phyloP scores from a whole-genome alignment of 108 stramenopile genomes.

The Stephanodiscus triporus region DNA sequence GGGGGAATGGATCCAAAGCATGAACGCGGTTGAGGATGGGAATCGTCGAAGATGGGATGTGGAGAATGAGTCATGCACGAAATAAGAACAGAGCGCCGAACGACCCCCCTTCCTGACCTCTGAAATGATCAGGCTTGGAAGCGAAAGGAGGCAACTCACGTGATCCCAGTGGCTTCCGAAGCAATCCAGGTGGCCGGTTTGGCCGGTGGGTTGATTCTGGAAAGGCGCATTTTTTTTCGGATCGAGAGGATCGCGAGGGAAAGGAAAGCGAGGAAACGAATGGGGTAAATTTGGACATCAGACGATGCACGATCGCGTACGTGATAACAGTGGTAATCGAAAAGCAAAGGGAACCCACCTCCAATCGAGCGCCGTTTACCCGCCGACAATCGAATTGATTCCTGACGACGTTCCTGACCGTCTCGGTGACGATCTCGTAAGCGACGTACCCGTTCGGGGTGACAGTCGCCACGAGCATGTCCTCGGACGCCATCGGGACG shows the following conservation, averaged over 20 bases:
- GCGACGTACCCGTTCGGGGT: constrained; percentile 44
- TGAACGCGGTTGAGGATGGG: background rate
- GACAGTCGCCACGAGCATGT: constrained; percentile 18
- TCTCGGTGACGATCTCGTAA: constrained; percentile 55
- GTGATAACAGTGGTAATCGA: no score
- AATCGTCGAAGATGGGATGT: background rate
- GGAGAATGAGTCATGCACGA: background rate
- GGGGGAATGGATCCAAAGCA: background rate
- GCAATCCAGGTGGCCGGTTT: constrained; percentile 46
- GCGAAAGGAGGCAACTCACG: constrained; percentile 10
- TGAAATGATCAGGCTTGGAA: background rate
- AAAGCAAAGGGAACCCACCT: constrained; percentile 13
- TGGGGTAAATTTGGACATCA: no score
- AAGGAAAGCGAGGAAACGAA: no score
- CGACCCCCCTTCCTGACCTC: background rate
- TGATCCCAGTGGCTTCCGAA: constrained; percentile 61
- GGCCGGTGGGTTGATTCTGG: constrained; percentile 48
- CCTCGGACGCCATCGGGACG: constrained; percentile 23
- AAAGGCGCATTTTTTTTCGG: background rate
- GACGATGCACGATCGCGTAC: no score
- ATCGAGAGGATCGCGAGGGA: no score
- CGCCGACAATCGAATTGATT: constrained; percentile 60
- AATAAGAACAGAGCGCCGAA: background rate
- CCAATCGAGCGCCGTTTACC: constrained; percentile 57
- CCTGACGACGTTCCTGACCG: constrained; percentile 56